Base-by-base conservation (phyloP, 352 stramenopile genomes). In the Vaucheria bursata region DNA sequence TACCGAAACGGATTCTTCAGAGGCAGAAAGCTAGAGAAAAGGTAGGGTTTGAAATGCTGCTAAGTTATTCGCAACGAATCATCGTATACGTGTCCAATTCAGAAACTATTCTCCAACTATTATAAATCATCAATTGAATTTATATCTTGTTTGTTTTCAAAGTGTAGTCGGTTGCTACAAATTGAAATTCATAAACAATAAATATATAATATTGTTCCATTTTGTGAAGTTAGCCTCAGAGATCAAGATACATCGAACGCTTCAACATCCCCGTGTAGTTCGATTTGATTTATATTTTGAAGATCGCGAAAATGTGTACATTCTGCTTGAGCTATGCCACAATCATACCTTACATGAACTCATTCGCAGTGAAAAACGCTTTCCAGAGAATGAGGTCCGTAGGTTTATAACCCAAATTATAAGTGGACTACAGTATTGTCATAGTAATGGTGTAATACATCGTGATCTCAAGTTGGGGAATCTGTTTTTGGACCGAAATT, bases 241-340 rank as follows among this genome's bases (percentile, higher is more conserved):
- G 84, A 98, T 99, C 85, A 97, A 97, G 85, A 98, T 99, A 81
- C 95, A 99, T 88, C 91, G 95, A 71, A 91, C 89, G 31, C 88
- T 99, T 69, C 90, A 95, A 71, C 95, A 99, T 80, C 83, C 87
- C 7, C 88, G 97, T 71, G 87, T 99, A 74, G 96, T 97, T 32
- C 90, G 96, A 80, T 98, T 98, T 84, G 93, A 98, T 69, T 93
- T 97, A 73, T 98, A 96, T 84, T 99, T 99, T 85, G 95, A 99
- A 81, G 95, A 99, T 85, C 86, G 90, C 31, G 88, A 93, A 37
- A 97, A 98, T 79, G 92, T 92, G 71, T 99, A 99, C 85, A 97
- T 99, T 45, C 85, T 99, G 38, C 86, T 99, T 0, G 95, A 98
- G 83, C 86, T 99, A 5, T 99, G 95, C 84, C 86, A 92, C 50